Percentiles rank a stretch among this genome's conserved stretches.
phyloP scores from a whole-genome alignment of 163 green algal genomes.

The Scenedesmus sp. region DNA sequence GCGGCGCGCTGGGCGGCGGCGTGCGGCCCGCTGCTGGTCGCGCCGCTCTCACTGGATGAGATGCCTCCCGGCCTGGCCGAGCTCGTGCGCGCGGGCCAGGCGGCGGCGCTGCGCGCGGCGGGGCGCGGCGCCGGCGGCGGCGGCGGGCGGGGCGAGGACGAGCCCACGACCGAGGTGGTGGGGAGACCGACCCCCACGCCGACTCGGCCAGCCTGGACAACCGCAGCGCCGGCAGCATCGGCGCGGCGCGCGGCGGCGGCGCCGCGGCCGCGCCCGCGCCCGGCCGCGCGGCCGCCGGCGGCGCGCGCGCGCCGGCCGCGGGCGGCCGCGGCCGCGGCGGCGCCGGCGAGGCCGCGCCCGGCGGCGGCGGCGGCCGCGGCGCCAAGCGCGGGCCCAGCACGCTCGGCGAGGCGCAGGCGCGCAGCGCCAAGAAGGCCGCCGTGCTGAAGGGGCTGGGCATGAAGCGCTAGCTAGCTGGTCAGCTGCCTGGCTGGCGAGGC shows the following conservation, averaged over 20 bases:
- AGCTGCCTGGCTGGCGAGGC: too few species aligned
- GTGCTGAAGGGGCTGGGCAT: slow-evolving; percentile 32
- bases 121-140: too few species aligned
- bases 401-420: slow-evolving; percentile 9
- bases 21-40: slow-evolving; percentile 11
- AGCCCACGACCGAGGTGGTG: neutral
- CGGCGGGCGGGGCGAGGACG: neutral
- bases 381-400: neutral
- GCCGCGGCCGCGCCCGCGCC: neutral
- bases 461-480: too few species aligned
- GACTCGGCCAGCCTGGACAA: slow-evolving; percentile 7
- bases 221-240: slow-evolving; percentile 22
- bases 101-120: slow-evolving; percentile 9
- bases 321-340: neutral
- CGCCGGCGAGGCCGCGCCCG: neutral
- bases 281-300: neutral
- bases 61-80: slow-evolving; percentile 5
- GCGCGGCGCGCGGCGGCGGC: neutral
- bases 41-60: neutral
- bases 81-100: neutral
- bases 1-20: neutral
- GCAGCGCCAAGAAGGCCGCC: slow-evolving; percentile 11
- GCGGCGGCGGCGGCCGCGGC: too few species aligned
- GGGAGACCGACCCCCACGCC: too few species aligned
- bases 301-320: neutral